These are phyloP conservation scores for Penicillium manginii DNA, from an alignment of 495 filamentous ascomycete genomes.

Conservation along the genomic window DNA sequence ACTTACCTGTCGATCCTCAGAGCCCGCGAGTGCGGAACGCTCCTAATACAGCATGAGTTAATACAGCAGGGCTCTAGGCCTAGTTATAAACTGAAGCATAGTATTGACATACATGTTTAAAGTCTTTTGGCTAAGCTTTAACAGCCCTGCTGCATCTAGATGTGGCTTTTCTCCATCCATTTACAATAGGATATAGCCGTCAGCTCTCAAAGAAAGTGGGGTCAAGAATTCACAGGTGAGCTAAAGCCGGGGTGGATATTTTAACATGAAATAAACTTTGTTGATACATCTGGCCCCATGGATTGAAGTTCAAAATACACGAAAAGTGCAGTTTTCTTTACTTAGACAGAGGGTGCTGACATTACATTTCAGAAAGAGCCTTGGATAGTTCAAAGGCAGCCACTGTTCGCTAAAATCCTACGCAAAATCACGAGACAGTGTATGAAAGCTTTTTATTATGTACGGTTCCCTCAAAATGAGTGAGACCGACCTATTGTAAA, in stretches of 20 bases:
- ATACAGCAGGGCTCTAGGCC: neutral
- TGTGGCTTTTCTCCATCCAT: neutral
- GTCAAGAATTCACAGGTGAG: neutral
- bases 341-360: constrained; percentile 6
- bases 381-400: no score
- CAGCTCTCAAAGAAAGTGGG: neutral
- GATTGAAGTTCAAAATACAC: constrained; percentile 6
- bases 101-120: no score
- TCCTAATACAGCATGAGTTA: no score
- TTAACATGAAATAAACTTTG: no score
- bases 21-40: neutral
- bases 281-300: neutral
- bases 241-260: neutral
- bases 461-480: constrained; percentile 7
- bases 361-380: constrained; percentile 1
- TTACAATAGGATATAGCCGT: neutral
- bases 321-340: constrained; percentile 8
- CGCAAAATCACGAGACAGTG: neutral
- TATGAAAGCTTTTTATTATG: constrained; percentile 13
- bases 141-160: no score
- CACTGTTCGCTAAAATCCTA: no score
- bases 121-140: no score
- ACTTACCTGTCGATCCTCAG: neutral
- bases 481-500: constrained; percentile 9
- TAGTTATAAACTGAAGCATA: no score